phyloP scores from a whole-genome alignment of 768 basidiomycete genomes.

The Boletus eberwhitei region DNA sequence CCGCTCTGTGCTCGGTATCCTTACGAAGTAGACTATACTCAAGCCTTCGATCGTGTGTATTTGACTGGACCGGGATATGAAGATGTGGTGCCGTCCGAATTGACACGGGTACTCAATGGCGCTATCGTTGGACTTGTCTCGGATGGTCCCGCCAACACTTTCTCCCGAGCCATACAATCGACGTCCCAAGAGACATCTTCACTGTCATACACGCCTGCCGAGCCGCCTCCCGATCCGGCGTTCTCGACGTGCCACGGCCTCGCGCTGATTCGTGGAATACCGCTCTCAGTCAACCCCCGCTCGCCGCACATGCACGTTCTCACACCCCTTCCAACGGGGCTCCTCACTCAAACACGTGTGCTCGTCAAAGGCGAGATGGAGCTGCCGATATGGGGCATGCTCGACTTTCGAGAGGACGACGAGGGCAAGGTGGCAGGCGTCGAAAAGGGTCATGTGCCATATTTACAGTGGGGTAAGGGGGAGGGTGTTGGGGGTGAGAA shows the following conservation, averaged over 20 bases:
- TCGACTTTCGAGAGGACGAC: slow-evolving; percentile 58
- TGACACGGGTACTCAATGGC: slow-evolving; percentile 72
- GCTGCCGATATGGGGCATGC: slow-evolving; percentile 81
- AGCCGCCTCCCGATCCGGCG: slow-evolving; percentile 51
- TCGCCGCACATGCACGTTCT: slow-evolving; percentile 60
- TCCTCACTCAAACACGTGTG: slow-evolving; percentile 35
- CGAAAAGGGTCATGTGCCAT: slow-evolving; percentile 63
- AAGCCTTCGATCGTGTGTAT: slow-evolving; percentile 60
- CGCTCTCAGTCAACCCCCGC: slow-evolving; percentile 27
- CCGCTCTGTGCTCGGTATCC: slow-evolving; percentile 71
- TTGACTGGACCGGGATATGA: slow-evolving; percentile 74
- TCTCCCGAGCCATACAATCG: neutral
- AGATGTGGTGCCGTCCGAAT: slow-evolving; percentile 70
- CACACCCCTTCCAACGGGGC: slow-evolving; percentile 61
- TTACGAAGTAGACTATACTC: slow-evolving; percentile 61
- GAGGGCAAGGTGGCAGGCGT: slow-evolving; percentile 44
- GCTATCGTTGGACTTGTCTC: slow-evolving; percentile 74
- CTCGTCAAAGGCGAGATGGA: slow-evolving; percentile 88
- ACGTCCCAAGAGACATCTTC: neutral
- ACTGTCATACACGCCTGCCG: slow-evolving; percentile 60
- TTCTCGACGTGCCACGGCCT: slow-evolving; percentile 70
- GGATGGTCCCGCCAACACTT: neutral
- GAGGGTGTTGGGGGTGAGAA: slow-evolving; percentile 71
- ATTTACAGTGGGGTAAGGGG: slow-evolving; percentile 70
- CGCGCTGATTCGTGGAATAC: slow-evolving; percentile 62